These are phyloP conservation scores for Paraphoma chrysanthemicola DNA, from an alignment of 2,329 filamentous ascomycete species.

Conservation along the genomic window DNA sequence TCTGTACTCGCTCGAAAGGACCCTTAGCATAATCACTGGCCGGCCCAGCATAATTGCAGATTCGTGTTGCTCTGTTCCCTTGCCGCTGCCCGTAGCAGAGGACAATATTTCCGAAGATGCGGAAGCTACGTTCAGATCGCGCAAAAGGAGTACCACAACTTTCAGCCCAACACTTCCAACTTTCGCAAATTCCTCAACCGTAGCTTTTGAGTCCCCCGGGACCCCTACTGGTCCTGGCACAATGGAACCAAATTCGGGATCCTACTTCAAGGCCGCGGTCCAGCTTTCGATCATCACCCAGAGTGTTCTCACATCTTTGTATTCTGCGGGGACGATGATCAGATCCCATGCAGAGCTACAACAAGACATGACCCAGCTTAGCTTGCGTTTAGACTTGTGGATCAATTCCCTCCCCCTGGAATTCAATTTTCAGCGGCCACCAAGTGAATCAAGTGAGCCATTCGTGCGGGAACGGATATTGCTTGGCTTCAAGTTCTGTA, in stretches of 20 bases:
- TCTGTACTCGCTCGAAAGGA: conserved; percentile 49
- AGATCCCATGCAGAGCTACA: conserved; percentile 44
- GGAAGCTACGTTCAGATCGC: conserved; percentile 12
- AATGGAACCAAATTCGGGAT: conserved; percentile 24
- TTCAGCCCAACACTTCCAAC: conserved; percentile 2
- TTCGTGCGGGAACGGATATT: conserved; percentile 37
- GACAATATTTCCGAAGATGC: conserved; percentile 19
- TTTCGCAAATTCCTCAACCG: conserved; percentile 1
- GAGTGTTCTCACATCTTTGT: conserved; percentile 45
- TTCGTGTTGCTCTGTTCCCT: conserved; percentile 42
- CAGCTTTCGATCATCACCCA: conserved; percentile 44
- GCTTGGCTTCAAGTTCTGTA: conserved; percentile 45
- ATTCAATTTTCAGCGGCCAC: conserved; percentile 33
- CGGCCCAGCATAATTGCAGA: conserved; percentile 49
- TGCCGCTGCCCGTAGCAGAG: conserved; percentile 37
- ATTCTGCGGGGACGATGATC: conserved; percentile 43
- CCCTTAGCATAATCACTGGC: conserved; percentile 48
- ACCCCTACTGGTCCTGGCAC: conserved; percentile 2
- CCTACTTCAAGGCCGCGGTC: conserved; percentile 34
- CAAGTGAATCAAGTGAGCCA: not conserved
- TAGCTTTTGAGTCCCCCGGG: conserved; percentile 5
- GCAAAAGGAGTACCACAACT: conserved; percentile 6
- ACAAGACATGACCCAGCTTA: conserved; percentile 38
- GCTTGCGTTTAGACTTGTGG: conserved; percentile 46
- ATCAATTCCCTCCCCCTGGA: conserved; percentile 33